Evolutionary conservation across 106 monocot species (phyloP).

Genomic region (Vanilla planifolia): DNA sequence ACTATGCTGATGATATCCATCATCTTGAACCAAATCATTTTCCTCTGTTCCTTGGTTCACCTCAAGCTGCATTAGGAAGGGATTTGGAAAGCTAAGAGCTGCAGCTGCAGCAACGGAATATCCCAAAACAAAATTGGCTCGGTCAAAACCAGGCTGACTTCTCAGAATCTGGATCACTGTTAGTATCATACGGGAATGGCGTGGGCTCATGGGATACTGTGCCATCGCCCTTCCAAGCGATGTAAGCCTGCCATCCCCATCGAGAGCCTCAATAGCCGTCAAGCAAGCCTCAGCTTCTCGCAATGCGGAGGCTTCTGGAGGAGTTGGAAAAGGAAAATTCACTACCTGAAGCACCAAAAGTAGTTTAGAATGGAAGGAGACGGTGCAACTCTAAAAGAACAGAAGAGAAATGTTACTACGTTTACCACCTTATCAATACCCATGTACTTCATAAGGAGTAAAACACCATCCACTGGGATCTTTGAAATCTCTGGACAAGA

Average conservation of each 20-base stretch:
- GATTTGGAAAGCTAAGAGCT: slow-evolving; percentile 82
- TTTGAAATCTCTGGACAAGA: slow-evolving; percentile 74
- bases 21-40: slow-evolving; percentile 17
- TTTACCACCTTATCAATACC: slow-evolving; percentile 76
- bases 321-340: slow-evolving; percentile 96
- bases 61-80: slow-evolving; percentile 48
- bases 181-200: slow-evolving; percentile 84
- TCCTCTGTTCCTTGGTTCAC: slow-evolving; percentile 9
- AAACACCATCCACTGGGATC: slow-evolving; percentile 85
- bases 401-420: background rate
- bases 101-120: slow-evolving; percentile 73
- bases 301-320: slow-evolving; percentile 54
- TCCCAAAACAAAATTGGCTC: slow-evolving; percentile 68
- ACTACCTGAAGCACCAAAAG: slow-evolving; percentile 48
- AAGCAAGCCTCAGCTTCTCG: slow-evolving; percentile 75
- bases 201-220: slow-evolving; percentile 90
- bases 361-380: background rate
- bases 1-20: slow-evolving; percentile 6
- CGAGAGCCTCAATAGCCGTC: slow-evolving; percentile 72
- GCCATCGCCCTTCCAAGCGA: slow-evolving; percentile 77
- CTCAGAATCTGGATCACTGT: slow-evolving; percentile 60
- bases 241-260: slow-evolving; percentile 48
- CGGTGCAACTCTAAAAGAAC: background rate
- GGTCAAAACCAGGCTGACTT: slow-evolving; percentile 29
- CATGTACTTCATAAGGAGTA: slow-evolving; percentile 86